Conservation (phyloP, 2,329 filamentous ascomycete genomes). For the Chaetomiaceae sp. region DNA sequence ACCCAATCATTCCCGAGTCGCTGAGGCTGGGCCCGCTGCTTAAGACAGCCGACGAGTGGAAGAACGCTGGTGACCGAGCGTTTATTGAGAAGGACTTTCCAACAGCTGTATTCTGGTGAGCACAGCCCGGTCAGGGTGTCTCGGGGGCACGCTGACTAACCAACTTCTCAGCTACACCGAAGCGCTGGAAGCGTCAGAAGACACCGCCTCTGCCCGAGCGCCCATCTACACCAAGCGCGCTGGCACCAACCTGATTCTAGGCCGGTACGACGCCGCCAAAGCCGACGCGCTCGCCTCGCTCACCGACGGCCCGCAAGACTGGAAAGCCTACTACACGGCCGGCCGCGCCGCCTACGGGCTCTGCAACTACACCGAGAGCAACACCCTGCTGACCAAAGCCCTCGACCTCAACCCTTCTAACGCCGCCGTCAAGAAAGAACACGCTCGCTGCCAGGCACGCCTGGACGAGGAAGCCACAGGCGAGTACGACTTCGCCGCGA, state of each 20-base stretch:
- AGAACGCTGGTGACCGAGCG: conserved; percentile 23
- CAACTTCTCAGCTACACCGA: conserved; percentile 28
- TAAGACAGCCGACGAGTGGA: conserved; percentile 22
- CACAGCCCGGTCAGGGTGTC: not conserved
- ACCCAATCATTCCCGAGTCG: conserved; percentile 28
- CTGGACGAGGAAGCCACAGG: conserved; percentile 26
- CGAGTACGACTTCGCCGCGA: conserved; percentile 27
- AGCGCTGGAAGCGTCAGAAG: conserved; percentile 25
- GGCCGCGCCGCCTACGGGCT: conserved; percentile 32
- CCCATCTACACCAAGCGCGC: conserved; percentile 29
- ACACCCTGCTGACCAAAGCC: conserved; percentile 24
- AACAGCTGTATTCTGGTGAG: conserved; percentile 30
- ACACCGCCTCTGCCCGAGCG: conserved; percentile 19
- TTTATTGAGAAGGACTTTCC: conserved; percentile 30
- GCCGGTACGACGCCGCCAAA: conserved; percentile 30
- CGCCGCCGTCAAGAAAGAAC: conserved; percentile 21
- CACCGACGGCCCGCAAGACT: conserved; percentile 23
- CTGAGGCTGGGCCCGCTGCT: conserved; percentile 21
- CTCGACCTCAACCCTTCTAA: conserved; percentile 21
- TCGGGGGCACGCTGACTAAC: not conserved
- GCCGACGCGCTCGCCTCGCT: conserved; percentile 29
- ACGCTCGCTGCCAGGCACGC: conserved; percentile 23
- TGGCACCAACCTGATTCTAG: conserved; percentile 29
- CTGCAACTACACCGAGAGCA: conserved; percentile 25
- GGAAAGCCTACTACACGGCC: conserved; percentile 31